phyloP scores from a whole-genome alignment of 2,329 filamentous ascomycete genomes.

The Aaosphaeria pasadenensis region DNA sequence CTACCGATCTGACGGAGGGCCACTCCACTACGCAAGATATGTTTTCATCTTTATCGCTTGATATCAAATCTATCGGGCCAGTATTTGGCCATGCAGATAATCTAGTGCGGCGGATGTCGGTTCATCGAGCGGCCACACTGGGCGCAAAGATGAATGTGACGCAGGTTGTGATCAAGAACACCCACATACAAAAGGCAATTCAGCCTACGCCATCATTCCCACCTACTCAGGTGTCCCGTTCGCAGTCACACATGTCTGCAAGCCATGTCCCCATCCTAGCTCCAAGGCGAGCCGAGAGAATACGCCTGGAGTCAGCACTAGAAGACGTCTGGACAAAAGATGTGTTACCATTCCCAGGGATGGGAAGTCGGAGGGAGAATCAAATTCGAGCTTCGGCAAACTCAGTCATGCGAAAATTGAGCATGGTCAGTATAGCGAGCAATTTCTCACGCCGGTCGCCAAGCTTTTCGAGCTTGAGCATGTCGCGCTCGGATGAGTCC shows the following conservation, averaged over 20 bases:
- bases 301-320: slow-evolving; percentile 70
- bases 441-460: slow-evolving; percentile 71
- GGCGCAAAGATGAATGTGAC: slow-evolving; percentile 65
- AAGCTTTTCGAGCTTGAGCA: slow-evolving; percentile 50
- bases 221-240: slow-evolving; percentile 65
- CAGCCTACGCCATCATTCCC: slow-evolving; percentile 43
- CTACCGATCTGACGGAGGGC: slow-evolving; percentile 50
- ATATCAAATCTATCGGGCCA: slow-evolving; percentile 71
- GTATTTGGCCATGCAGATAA: slow-evolving; percentile 70
- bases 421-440: slow-evolving; percentile 73
- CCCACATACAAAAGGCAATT: slow-evolving; percentile 62
- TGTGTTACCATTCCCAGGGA: slow-evolving; percentile 76
- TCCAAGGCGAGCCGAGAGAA: slow-evolving; percentile 71
- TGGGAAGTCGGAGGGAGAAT: slow-evolving; percentile 67
- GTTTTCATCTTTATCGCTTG: slow-evolving; percentile 63
- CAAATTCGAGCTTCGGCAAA: slow-evolving; percentile 76
- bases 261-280: slow-evolving; percentile 67
- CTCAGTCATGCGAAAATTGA: slow-evolving; percentile 84
- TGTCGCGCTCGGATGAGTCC: slow-evolving; percentile 35
- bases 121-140: slow-evolving; percentile 74
- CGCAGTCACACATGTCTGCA: slow-evolving; percentile 73
- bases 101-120: slow-evolving; percentile 66
- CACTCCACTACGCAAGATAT: slow-evolving; percentile 48
- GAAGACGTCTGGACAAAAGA: slow-evolving; percentile 83
- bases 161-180: slow-evolving; percentile 86